A percentile compares a stretch with the other conserved stretches of the same genome.
Evolutionary conservation across 208 protist genomes (phyloP).

Genomic region (Leishmania braziliensis): DNA sequence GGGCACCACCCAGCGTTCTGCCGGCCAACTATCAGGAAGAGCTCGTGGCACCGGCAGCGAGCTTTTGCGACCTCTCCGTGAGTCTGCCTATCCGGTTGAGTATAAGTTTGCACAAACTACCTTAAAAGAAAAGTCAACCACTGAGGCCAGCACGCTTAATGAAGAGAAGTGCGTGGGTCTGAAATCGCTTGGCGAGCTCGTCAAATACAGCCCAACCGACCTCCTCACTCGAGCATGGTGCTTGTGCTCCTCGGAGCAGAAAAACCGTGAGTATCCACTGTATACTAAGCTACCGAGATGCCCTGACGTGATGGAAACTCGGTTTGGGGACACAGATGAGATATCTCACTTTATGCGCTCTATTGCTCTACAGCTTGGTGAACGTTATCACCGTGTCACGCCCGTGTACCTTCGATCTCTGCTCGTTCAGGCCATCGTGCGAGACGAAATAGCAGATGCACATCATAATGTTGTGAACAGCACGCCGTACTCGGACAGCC

Average conservation of each 20-base stretch:
- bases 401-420: conserved; percentile 36
- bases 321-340: conserved; percentile 30
- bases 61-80: conserved; percentile 24
- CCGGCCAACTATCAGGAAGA: conserved; percentile 9
- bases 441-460: conserved; percentile 27
- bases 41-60: conserved; percentile 9
- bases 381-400: conserved; percentile 33
- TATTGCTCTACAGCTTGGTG: conserved; percentile 31
- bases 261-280: conserved; percentile 26
- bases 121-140: conserved; percentile 5
- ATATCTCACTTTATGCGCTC: conserved; percentile 45
- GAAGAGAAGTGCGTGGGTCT: conserved; percentile 33
- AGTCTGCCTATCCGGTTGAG: conserved; percentile 29
- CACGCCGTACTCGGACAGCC: conserved; percentile 22
- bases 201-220: conserved; percentile 40
- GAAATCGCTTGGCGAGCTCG: conserved; percentile 32
- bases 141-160: conserved; percentile 20
- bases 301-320: conserved; percentile 36
- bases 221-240: conserved; percentile 34
- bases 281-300: conserved; percentile 40
- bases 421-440: conserved; percentile 36
- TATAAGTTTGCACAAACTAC: conserved; percentile 27
- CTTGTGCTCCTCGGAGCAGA: conserved; percentile 27
- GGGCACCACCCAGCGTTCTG: conserved; percentile 8
- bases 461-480: conserved; percentile 16